These are phyloP conservation scores for Musa acuminata DNA, from an alignment of 176 grass and related monocot genomes.

Conservation along the genomic window DNA sequence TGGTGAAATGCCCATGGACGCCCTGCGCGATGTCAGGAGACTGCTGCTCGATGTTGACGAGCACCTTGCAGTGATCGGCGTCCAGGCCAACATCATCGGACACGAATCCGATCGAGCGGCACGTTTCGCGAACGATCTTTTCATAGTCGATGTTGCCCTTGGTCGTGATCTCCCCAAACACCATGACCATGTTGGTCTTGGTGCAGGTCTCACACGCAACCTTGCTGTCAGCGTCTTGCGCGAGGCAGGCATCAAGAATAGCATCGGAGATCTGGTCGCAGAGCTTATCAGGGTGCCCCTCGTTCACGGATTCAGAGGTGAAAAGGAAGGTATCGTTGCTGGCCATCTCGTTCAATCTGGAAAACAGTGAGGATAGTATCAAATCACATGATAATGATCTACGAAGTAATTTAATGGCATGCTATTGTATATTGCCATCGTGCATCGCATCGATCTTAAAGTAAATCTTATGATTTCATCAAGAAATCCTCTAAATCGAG, in stretches of 20 bases:
- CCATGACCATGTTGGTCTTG: conserved; percentile 12
- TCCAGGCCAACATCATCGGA: conserved; percentile 5
- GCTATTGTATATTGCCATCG: not conserved
- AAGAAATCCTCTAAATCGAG: not conserved
- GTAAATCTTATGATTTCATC: not conserved
- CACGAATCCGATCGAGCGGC: conserved; percentile 2
- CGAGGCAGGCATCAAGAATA: conserved; percentile 7
- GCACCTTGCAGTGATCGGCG: conserved; percentile 10
- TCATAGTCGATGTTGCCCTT: conserved; percentile 5
- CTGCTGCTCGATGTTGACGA: conserved; percentile 9
- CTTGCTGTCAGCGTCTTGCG: conserved; percentile 7
- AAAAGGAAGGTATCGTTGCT: conserved; percentile 8
- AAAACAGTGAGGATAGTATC: not conserved
- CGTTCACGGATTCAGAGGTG: conserved; percentile 12
- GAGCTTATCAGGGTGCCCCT: conserved; percentile 7
- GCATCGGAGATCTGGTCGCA: conserved; percentile 12
- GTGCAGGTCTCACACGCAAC: conserved; percentile 12
- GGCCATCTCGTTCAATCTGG: not conserved
- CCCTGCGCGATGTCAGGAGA: conserved; percentile 13
- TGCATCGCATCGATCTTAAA: not conserved
- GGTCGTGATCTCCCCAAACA: conserved; percentile 7
- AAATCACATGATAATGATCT: not conserved
- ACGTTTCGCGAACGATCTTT: conserved; percentile 1
- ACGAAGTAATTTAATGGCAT: not conserved
- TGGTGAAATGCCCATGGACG: conserved; percentile 10